Conservation (phyloP, 345 rosid species). For the Euclidium syriacum region DNA sequence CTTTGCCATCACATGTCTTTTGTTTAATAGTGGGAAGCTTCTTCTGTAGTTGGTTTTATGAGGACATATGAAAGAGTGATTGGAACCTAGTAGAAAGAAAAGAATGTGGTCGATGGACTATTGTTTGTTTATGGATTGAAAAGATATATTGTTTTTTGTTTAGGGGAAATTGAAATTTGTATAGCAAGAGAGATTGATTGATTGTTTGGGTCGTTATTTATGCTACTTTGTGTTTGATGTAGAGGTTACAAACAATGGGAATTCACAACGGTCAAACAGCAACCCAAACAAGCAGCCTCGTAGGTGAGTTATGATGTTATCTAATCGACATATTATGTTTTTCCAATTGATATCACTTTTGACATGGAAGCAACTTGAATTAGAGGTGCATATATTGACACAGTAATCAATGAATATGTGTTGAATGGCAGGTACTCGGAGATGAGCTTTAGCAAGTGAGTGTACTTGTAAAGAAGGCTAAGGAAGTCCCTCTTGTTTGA, state of each 20-base stretch:
- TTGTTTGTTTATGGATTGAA: neutral
- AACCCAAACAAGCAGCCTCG: slow-evolving; percentile 31
- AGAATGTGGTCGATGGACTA: neutral
- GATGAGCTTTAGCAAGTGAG: slow-evolving; percentile 35
- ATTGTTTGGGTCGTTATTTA: neutral
- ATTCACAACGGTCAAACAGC: neutral
- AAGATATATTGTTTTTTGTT: neutral
- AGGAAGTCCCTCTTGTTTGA: neutral
- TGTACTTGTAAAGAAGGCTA: neutral
- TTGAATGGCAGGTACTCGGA: slow-evolving; percentile 37
- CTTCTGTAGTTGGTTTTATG: neutral
- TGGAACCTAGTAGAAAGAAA: neutral
- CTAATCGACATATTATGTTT: neutral
- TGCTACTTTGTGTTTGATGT: neutral
- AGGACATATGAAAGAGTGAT: slow-evolving; percentile 1
- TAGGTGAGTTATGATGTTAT: slow-evolving; percentile 22
- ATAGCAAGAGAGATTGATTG: neutral
- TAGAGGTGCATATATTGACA: too few relatives aligned
- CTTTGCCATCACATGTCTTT: neutral
- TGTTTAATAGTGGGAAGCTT: neutral
- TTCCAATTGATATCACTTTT: neutral
- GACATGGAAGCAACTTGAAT: neutral
- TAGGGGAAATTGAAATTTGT: neutral
- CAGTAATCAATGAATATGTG: too few relatives aligned
- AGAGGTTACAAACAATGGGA: slow-evolving; percentile 22